phyloP scores from a whole-genome alignment of 208 protist genomes.

The Crithidia mellificae region DNA sequence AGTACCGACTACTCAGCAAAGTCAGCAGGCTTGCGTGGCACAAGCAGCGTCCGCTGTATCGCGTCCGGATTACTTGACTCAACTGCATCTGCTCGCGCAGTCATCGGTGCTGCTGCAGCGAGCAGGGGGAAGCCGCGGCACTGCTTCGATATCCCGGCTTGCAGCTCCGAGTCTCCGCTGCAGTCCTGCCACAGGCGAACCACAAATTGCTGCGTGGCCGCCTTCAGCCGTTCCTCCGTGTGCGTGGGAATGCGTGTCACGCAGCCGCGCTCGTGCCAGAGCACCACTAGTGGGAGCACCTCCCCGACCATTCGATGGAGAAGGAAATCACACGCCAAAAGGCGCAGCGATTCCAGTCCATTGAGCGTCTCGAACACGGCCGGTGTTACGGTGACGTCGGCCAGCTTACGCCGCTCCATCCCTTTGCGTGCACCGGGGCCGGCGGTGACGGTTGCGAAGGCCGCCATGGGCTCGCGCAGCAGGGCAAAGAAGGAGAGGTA shows the following conservation, averaged over 20 bases:
- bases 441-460: conserved; percentile 35
- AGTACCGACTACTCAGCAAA: too few relatives aligned
- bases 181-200: conserved; percentile 24
- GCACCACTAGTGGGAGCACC: conserved; percentile 66
- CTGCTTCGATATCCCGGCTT: conserved; percentile 7
- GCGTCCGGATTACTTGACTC: background rate
- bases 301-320: conserved; percentile 69
- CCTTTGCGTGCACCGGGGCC: conserved; percentile 33
- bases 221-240: conserved; percentile 66
- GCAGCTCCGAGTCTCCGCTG: conserved; percentile 7
- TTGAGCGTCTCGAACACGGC: conserved; percentile 52
- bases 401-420: conserved; percentile 58
- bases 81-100: background rate
- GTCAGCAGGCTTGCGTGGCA: background rate
- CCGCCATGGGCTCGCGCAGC: conserved; percentile 71
- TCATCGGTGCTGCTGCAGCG: background rate
- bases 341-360: conserved; percentile 59
- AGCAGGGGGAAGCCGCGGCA: conserved; percentile 25
- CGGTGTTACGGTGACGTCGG: conserved; percentile 52
- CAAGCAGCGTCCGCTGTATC: conserved; percentile 3
- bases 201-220: conserved; percentile 39
- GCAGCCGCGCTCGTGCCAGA: conserved; percentile 76
- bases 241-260: conserved; percentile 70
- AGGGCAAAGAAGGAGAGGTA: conserved; percentile 76
- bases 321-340: conserved; percentile 69